These are phyloP conservation scores for Citrus glauca DNA, from an alignment of 345 rosid species.

Conservation along the genomic window DNA sequence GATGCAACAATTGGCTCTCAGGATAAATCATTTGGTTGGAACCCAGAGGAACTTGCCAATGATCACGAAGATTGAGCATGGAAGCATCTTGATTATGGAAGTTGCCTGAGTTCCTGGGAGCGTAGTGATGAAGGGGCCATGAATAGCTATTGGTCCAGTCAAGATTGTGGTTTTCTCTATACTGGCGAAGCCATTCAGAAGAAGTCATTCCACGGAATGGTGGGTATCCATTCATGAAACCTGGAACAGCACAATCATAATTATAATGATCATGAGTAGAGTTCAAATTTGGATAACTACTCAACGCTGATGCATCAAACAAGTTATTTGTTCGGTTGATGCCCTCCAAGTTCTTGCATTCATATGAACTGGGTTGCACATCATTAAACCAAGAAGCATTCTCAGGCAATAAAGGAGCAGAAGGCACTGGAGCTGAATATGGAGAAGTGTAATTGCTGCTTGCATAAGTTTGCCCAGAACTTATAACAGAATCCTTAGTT, in stretches of 20 bases:
- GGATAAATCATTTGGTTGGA: constrained; percentile 30
- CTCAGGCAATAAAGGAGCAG: constrained; percentile 90
- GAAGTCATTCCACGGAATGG: constrained; percentile 57
- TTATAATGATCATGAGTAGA: constrained; percentile 20
- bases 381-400: constrained; percentile 58
- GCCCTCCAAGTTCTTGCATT: constrained; percentile 15
- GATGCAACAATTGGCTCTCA: constrained; percentile 20
- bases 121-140: constrained; percentile 31
- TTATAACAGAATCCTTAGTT: constrained; percentile 24
- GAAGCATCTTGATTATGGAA: constrained; percentile 30
- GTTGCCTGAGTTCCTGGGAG: constrained; percentile 34
- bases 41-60: constrained; percentile 41
- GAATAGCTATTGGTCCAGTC: constrained; percentile 27
- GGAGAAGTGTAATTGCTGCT: constrained; percentile 29
- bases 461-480: constrained; percentile 22
- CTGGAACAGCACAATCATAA: constrained; percentile 30
- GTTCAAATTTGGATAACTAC: constrained; percentile 37
- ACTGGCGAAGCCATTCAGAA: constrained; percentile 94
- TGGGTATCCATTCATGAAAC: constrained; percentile 39
- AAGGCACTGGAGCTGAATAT: constrained; percentile 68
- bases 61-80: constrained; percentile 44
- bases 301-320: constrained; percentile 23
- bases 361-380: constrained; percentile 18
- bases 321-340: constrained; percentile 31
- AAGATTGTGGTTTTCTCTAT: constrained; percentile 66